Base-by-base conservation (phyloP, 306 rosid genomes). In the Prunus mira region DNA sequence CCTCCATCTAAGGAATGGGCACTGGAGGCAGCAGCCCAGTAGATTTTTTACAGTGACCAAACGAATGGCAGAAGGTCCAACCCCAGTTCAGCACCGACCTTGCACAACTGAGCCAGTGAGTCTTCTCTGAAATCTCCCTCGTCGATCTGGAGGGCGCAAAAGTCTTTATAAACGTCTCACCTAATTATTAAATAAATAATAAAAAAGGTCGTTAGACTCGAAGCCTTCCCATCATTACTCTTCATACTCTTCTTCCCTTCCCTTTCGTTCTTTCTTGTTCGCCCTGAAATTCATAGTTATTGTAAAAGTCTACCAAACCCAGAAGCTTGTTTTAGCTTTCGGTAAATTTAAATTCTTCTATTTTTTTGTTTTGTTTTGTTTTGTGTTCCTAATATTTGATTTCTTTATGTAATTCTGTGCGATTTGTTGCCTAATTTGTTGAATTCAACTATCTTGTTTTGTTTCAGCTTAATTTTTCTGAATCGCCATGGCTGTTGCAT, bases 401-500 rank as follows among this genome's bases (percentile, higher is more conserved):
- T 72, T 20, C 52, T 8, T 32, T 14, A 9, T 9, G 56, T 57
- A 67, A 76, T 41, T 67, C 0, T 58, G 1, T 6, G 1, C 9
- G 65, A 61, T 71, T 78, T 62, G 13, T 15, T 32, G 32, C 80
- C 78, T 69, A 76, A 66, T 70, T 65, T 74, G 41, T 22, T 64
- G 22, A 9, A 69, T 67, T 63, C 11, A 11, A 19, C 57, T 57
- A 69, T 4, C 24, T 12, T 60, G 41, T 20, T 30, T 22, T 14
- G 32, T 14, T 54, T 77, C 14, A 69, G 24, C 18, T 54, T 13
- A n/a, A 1, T 22, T 71, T 38, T 38, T 55, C 50, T 69, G 32
- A 32, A 73, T 76, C 80, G 43, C 73, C 63, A 95, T 95, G 98
- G 96, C 90, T 47, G 76, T 69, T 84, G 86, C 75, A 66, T 84